Conservation (phyloP, 805 yeast genomes). For the Cephaloascus albidus region DNA sequence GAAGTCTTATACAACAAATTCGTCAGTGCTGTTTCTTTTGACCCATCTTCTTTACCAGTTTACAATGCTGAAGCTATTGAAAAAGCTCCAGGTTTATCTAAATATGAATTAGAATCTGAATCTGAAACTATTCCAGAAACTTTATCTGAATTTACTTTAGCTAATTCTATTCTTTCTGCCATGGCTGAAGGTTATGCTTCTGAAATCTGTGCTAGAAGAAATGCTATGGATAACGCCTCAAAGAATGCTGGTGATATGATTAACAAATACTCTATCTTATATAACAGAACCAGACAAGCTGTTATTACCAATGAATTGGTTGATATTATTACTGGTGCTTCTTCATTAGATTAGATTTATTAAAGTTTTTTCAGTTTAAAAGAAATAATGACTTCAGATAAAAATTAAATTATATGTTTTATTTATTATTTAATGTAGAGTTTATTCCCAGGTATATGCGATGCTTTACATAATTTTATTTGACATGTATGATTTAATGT, state of each 20-base stretch:
- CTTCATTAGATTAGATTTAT: slow-evolving; percentile 71
- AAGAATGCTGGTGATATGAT: slow-evolving; percentile 99
- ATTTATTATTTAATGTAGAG: too few relatives aligned
- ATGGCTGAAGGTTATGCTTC: slow-evolving; percentile 98
- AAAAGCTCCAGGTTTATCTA: slow-evolving; percentile 76
- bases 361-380: background rate
- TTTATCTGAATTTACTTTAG: slow-evolving; percentile 77
- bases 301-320: slow-evolving; percentile 99
- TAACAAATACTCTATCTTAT: slow-evolving; percentile 88
- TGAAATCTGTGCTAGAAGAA: slow-evolving; percentile 97
- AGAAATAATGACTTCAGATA: background rate
- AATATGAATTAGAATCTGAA: slow-evolving; percentile 65
- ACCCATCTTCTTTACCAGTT: slow-evolving; percentile 64
- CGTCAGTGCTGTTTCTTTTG: slow-evolving; percentile 81
- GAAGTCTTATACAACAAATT: slow-evolving; percentile 85
- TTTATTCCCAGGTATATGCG: too few relatives aligned
- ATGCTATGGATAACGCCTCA: slow-evolving; percentile 99
- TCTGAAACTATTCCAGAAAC: slow-evolving; percentile 60
- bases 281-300: slow-evolving; percentile 99
- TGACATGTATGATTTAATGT: too few relatives aligned
- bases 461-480: too few relatives aligned
- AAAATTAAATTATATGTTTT: background rate
- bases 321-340: slow-evolving; percentile 99
- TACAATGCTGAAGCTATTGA: slow-evolving; percentile 66
- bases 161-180: slow-evolving; percentile 84